These are phyloP conservation scores for Scheffersomyces cryptocercus DNA, from an alignment of 1,139 yeast genomes.

Conservation along the genomic window DNA sequence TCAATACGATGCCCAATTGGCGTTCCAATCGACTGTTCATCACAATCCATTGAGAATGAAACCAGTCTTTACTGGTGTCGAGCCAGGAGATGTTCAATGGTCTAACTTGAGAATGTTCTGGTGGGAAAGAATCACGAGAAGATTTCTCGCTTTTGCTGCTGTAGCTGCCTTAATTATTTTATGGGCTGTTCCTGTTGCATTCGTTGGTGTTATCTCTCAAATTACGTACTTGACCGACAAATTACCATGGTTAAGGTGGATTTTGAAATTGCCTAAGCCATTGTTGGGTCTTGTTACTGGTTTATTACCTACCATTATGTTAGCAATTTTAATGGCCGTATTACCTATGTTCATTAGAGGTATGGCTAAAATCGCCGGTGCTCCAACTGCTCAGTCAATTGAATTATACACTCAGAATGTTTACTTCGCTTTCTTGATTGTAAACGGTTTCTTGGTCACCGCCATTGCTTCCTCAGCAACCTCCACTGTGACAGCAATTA, in stretches of 20 bases:
- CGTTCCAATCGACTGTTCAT: conserved; percentile 59
- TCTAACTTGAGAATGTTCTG: conserved; percentile 71
- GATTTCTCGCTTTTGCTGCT: conserved; percentile 57
- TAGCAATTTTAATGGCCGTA: conserved; percentile 79
- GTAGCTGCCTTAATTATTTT: conserved; percentile 65
- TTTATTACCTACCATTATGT: conserved; percentile 77
- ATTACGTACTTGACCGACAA: conserved; percentile 68
- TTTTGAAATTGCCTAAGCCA: conserved; percentile 63
- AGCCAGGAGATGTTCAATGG: conserved; percentile 69
- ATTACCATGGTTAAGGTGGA: conserved; percentile 68
- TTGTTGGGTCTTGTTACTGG: conserved; percentile 84
- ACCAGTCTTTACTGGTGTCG: conserved; percentile 55
- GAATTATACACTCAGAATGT: conserved; percentile 77
- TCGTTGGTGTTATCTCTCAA: conserved; percentile 91
- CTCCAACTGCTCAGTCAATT: conserved; percentile 60
- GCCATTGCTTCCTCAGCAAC: conserved; percentile 74
- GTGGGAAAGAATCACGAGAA: conserved; percentile 76
- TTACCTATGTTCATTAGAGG: conserved; percentile 70
- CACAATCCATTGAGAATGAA: conserved; percentile 53
- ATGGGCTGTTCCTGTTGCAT: conserved; percentile 96
- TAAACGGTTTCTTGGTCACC: conserved; percentile 69
- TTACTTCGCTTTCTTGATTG: conserved; percentile 69
- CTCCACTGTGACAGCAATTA: conserved; percentile 68
- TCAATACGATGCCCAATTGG: conserved; percentile 71
- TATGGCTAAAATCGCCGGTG: conserved; percentile 69